Evolutionary conservation across 2,329 filamentous ascomycete species (phyloP), one percentile per base, ranked within the genome.

Genomic region (Plectosphaerella sp.): DNA sequence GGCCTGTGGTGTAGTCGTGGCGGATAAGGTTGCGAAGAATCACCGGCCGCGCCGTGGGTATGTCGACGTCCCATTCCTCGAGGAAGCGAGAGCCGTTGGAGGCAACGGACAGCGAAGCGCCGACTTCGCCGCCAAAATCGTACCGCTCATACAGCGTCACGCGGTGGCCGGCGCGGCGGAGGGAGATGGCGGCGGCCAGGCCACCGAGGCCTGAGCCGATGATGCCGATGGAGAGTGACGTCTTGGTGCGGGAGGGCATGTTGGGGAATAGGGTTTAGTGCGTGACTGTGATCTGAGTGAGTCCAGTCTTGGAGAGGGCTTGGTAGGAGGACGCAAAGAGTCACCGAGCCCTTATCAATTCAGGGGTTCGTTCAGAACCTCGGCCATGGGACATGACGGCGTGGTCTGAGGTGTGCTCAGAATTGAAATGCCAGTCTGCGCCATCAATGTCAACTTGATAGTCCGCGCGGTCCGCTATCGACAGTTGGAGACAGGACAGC

Each of bases 41-140:
- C 2, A 89, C 85, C 0, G 84, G 84, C 52, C 86, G 79, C 9
- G 84, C 86, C 59, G 82, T 82, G 14, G 70, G 69, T 1, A 88
- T 72, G 59, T 88, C 81, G 1, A 88, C 82, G 0, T 72, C 72
- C 86, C 86, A 89, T 63, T 86, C 82, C 54, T 86, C 78, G 8
- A 89, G 70, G 84, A 84, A 89, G 47, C 82, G 75, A 1, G 84
- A 86, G 8, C 85, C 86, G 59, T 89, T 89, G 10, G 86, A 84
- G 1, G 86, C 86, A 59, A 84, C 88, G 1, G 80, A 84, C 0
- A 87, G 77, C 0, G 84, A 86, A 0, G 83, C 83, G 11, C 86
- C 86, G 0, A 86, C 84, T 62, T 89, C 86, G 14, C 84, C 83
- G 0, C 77, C 83, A 58, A 83, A 88, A 63, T 88, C 82, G 35